phyloP scores from a whole-genome alignment of 192 early-diverging fungal genomes.

The Glomus cerebriforme region DNA sequence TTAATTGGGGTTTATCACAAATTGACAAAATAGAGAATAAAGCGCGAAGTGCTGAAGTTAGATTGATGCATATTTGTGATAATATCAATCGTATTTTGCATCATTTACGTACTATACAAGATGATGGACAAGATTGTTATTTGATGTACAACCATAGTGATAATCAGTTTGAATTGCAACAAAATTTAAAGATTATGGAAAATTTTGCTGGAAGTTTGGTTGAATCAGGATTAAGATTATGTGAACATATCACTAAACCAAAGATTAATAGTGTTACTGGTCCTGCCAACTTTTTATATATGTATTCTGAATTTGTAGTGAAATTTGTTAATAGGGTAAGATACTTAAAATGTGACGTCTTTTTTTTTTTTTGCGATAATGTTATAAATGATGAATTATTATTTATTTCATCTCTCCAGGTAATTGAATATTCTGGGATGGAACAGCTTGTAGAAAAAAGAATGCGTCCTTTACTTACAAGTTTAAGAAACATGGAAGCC shows the following conservation, averaged over 20 bases:
- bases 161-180: background rate
- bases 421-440: slow-evolving; percentile 13
- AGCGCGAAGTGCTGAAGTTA: slow-evolving; percentile 11
- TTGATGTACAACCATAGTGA: background rate
- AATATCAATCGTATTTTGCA: slow-evolving; percentile 19
- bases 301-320: slow-evolving; percentile 20
- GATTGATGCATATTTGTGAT: slow-evolving; percentile 24
- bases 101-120: slow-evolving; percentile 21
- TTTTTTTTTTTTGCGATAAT: background rate
- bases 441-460: slow-evolving; percentile 9
- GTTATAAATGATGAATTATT: background rate
- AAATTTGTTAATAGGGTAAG: slow-evolving; percentile 19
- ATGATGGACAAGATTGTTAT: slow-evolving; percentile 1
- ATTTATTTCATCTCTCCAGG: background rate
- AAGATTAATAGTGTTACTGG: slow-evolving; percentile 3
- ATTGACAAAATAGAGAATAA: slow-evolving; percentile 22
- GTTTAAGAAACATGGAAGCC: slow-evolving; percentile 11
- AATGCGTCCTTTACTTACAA: slow-evolving; percentile 17
- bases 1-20: slow-evolving; percentile 6
- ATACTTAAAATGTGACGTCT: background rate
- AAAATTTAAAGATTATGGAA: slow-evolving; percentile 13
- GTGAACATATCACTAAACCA: slow-evolving; percentile 24
- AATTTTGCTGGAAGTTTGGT: slow-evolving; percentile 7
- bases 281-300: slow-evolving; percentile 11
- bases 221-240: slow-evolving; percentile 24